Percentiles rank a stretch among this genome's conserved stretches.
These are phyloP conservation scores for Penicillium silybi DNA, from an alignment of 495 filamentous ascomycete species.

Conservation along the genomic window DNA sequence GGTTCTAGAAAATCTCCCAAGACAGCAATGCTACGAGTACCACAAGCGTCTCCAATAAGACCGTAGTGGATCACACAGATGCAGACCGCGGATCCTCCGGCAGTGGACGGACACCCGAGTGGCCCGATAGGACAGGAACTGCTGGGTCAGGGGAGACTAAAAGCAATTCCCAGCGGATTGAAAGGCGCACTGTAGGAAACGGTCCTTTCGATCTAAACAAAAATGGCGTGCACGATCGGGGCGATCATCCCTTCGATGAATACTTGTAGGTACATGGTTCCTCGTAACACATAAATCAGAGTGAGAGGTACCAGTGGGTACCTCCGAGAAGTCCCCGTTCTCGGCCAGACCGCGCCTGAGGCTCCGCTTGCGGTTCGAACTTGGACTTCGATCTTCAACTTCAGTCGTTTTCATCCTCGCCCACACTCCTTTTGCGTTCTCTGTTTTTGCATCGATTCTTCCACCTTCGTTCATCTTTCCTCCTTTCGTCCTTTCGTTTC, in stretches of 20 bases:
- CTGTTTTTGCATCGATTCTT: constrained; percentile 14
- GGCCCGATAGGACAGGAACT: neutral
- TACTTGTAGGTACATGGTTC: neutral
- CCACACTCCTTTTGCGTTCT: constrained; percentile 8
- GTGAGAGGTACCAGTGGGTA: constrained; percentile 1
- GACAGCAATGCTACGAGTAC: neutral
- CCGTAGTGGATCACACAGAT: neutral
- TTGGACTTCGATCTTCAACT: neutral
- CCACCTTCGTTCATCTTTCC: constrained; percentile 13
- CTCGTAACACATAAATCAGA: neutral
- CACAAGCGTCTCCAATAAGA: neutral
- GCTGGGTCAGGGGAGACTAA: constrained; percentile 2
- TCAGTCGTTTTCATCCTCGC: constrained; percentile 6
- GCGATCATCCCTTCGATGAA: neutral
- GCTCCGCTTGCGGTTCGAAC: constrained; percentile 21
- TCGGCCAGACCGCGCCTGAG: constrained; percentile 27
- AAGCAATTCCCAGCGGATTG: constrained; percentile 2
- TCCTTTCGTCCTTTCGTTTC: constrained; percentile 20
- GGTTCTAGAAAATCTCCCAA: constrained; percentile 26
- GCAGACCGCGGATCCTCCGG: constrained; percentile 15
- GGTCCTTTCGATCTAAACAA: constrained; percentile 4
- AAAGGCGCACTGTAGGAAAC: neutral
- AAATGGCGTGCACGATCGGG: constrained; percentile 7
- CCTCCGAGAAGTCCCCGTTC: constrained; percentile 13
- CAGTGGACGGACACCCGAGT: constrained; percentile 23